A percentile compares a stretch with the other conserved stretches of the same genome.
Evolutionary conservation across 164 flowering plant genomes (phyloP).

Genomic region (Chimonanthus salicifolius): DNA sequence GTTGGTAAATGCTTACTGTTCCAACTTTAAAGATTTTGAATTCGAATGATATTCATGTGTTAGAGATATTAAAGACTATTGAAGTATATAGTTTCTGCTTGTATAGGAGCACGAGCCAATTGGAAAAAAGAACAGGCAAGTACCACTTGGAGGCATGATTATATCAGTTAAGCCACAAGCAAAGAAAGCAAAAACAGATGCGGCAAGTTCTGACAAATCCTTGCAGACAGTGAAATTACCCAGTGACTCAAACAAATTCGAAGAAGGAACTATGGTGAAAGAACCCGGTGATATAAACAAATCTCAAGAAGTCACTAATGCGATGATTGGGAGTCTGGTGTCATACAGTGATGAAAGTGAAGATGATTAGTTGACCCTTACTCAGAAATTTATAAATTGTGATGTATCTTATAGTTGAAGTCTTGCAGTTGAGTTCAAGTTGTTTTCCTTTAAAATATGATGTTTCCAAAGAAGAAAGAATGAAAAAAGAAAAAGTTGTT

Average conservation of each 20-base stretch:
- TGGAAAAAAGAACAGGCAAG: constrained; percentile 48
- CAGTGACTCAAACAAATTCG: not conserved
- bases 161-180: constrained; percentile 73
- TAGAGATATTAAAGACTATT: not conserved
- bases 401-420: not conserved
- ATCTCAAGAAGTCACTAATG: constrained; percentile 13
- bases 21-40: no score
- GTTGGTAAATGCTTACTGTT: not conserved
- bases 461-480: no score
- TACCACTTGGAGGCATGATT: constrained; percentile 44
- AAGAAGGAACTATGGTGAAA: no score
- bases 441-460: not conserved
- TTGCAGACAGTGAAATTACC: constrained; percentile 15
- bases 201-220: constrained; percentile 16
- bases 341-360: constrained; percentile 94
- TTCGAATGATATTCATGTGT: no score
- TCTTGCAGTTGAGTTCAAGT: not conserved
- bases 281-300: constrained; percentile 8
- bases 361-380: constrained; percentile 32
- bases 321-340: constrained; percentile 37
- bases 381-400: not conserved
- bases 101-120: constrained; percentile 40
- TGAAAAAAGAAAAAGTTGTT: no score
- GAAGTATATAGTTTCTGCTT: not conserved
- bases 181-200: constrained; percentile 66